Base-by-base conservation (phyloP, 2,329 filamentous ascomycete genomes). In the Cercospora berteroae region DNA sequence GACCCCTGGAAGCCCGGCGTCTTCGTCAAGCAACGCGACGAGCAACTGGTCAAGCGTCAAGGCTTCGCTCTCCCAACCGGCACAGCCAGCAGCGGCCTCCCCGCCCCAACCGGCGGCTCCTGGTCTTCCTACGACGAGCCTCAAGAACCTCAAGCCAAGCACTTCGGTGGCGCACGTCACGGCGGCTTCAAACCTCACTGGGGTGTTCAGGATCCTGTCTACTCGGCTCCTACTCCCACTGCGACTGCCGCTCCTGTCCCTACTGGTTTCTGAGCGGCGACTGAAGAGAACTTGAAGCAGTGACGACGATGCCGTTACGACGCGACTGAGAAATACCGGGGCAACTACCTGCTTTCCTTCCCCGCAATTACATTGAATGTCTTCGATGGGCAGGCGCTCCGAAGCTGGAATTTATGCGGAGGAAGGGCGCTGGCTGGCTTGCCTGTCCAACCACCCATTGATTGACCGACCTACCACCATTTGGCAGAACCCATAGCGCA, bases 101-200 rank as follows among this genome's bases (percentile, higher is more conserved):
- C 55, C n/a, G 55, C 25, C 2, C 63, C 63, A 16, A 64, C 63
- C 23, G 62, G 60, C 7, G 50, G 44, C 48, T n/a, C 23, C 58
- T 42, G 18, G 31, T 33, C 52, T 20, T 59, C 25, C 8, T 12
- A 27, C 39, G 20, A n/a, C 39, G 13, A 13, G 16, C 20, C 29
- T 33, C 16, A 25, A n/a, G 18, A 33, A 12, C n/a, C 16, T n/a
- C 61, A 63, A 25, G 31, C 52, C 12, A 56, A 50, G 36, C 63
- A 67, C 12, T 67, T 67, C 63, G 62, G 62, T 5, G 63, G 20
- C 16, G 57, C 58, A 52, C 62, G 66, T 58, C 57, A 50, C 13
- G 18, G 23, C 18, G 58, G 50, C 16, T 67, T 55, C 31, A 58
- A 65, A 44, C 66, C 66, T 44, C 50, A 65, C 58, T 67, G 62